phyloP scores from a whole-genome alignment of 2,329 filamentous ascomycete species.

The Talaromyces verruculosus region DNA sequence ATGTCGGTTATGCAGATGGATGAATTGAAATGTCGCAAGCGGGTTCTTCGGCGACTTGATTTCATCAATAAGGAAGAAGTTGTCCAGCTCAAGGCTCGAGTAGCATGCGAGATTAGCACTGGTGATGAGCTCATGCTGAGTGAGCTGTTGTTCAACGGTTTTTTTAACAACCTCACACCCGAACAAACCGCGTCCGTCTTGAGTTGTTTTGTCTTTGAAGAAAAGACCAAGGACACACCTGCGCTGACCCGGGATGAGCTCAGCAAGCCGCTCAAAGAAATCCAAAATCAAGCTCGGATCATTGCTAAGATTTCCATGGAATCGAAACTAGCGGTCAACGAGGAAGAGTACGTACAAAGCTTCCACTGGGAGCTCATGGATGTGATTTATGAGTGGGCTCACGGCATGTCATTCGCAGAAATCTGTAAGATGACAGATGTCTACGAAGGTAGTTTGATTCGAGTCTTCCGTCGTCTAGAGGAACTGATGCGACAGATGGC shows the following conservation, averaged over 20 bases:
- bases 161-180: constrained; percentile 92
- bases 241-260: constrained; percentile 73
- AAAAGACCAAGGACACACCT: constrained; percentile 77
- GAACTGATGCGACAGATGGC: constrained; percentile 93
- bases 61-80: constrained; percentile 97
- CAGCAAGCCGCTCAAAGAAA: constrained; percentile 78
- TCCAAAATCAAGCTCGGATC: constrained; percentile 80
- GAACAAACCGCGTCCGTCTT: constrained; percentile 84
- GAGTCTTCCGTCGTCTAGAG: constrained; percentile 91
- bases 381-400: constrained; percentile 87
- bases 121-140: constrained; percentile 92
- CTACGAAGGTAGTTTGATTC: constrained; percentile 94
- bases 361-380: constrained; percentile 98
- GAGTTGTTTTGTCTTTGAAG: constrained; percentile 96
- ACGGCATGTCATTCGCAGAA: constrained; percentile 83
- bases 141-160: constrained; percentile 92
- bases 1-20: constrained; percentile 90
- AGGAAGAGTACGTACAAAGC: constrained; percentile 85
- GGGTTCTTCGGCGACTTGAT: constrained; percentile 85
- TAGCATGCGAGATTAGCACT: constrained; percentile 96
- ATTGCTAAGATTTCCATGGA: constrained; percentile 94
- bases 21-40: constrained; percentile 92
- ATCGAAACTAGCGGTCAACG: constrained; percentile 89
- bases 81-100: constrained; percentile 92
- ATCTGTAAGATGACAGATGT: constrained; percentile 99